Evolutionary conservation across 352 stramenopile genomes (phyloP), one percentile per base, ranked within the genome.

Genomic region (Thalassiosira oceanica): DNA sequence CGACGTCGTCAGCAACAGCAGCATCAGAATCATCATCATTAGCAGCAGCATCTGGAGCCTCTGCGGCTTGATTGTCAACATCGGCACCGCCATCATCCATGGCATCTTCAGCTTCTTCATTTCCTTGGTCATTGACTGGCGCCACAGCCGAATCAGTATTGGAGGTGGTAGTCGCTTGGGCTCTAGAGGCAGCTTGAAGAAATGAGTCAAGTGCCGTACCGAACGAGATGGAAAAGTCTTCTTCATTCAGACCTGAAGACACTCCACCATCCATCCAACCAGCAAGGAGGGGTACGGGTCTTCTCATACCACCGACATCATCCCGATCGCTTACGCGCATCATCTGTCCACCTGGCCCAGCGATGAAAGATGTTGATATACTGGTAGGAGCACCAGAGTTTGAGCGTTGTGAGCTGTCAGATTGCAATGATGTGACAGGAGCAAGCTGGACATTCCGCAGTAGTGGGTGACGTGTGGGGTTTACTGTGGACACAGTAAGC

Each of bases 211-310:
- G 49, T 16, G 77, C 79, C 36, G 72, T 55, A 18, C 82, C 81
- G 61, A 92, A 88, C 15, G 71, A 61, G 20, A 41, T 53, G 39
- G 63, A 80, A 36, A 89, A 89, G 24, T 87, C 64, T 35, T 86
- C 72, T 3, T 62, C 75, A 26, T 57, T 61, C 43, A 61, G 39
- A 60, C 89, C 85, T 53, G 79, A 67, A 20, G 72, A 61, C 13
- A 83, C 31, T 4, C 80, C 80, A 73, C 90, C 80, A 54, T 90
- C 77, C 16, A 63, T 76, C 78, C 78, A 89, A 36, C 80, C 78
- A 70, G 44, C 28, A 21, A 66, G 42, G 24, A 3, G 37, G 28
- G 33, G 5, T 57, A 8, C 39, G 41, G 48, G 23, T 29, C 16
- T 55, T 42, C 50, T 58, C 21, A 54, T 52, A 7, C 44, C 35